phyloP scores from a whole-genome alignment of 129 eudicot species.

The Helichrysum umbraculigerum region DNA sequence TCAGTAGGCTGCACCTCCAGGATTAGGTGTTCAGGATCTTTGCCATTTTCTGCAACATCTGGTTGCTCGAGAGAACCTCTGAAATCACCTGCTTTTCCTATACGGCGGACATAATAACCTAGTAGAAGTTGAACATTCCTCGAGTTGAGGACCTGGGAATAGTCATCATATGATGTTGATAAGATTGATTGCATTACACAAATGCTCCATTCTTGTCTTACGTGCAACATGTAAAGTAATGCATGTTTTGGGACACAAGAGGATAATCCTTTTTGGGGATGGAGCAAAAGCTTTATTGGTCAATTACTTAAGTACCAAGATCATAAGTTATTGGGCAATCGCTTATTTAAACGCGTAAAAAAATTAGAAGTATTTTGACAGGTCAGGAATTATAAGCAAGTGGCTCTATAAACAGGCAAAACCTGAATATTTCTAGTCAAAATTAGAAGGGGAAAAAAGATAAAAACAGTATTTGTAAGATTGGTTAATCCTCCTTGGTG shows the following conservation, averaged over 20 bases:
- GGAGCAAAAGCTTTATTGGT: background rate
- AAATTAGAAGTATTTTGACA: background rate
- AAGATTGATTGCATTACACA: background rate
- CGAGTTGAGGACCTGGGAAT: slow-evolving; percentile 68
- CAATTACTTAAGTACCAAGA: background rate
- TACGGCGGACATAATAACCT: slow-evolving; percentile 72
- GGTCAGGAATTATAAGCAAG: background rate
- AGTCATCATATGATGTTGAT: background rate
- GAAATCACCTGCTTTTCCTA: slow-evolving; percentile 44
- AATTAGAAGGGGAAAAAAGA: too few species aligned
- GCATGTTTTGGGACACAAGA: background rate
- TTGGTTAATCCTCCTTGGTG: too few species aligned
- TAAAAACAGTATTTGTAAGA: too few species aligned
- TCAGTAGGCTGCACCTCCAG: slow-evolving; percentile 81
- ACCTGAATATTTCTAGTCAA: too few species aligned
- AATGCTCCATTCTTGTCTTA: background rate
- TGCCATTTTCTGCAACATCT: slow-evolving; percentile 22
- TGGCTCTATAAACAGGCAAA: background rate
- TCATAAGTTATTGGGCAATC: background rate
- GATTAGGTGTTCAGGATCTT: slow-evolving; percentile 43
- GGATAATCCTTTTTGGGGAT: background rate
- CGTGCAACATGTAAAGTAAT: background rate
- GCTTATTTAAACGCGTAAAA: background rate
- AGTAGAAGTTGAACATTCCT: slow-evolving; percentile 78
- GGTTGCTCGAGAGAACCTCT: slow-evolving; percentile 28